These are phyloP conservation scores for Ambispora gerdemannii DNA, from an alignment of 192 early-diverging fungal genomes.

Conservation along the genomic window DNA sequence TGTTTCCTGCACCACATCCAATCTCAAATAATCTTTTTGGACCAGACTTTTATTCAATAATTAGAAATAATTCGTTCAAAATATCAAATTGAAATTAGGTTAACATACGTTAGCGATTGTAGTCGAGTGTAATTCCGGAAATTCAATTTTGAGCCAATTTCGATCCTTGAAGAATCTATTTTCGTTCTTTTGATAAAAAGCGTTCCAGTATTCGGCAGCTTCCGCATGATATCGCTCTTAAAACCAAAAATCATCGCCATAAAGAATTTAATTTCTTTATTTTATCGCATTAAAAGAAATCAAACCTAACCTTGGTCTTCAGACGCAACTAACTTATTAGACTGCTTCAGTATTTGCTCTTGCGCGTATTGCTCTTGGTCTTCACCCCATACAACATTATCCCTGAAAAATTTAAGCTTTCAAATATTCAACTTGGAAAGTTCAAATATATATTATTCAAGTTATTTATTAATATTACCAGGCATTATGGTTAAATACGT, in stretches of 20 bases:
- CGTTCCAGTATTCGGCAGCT: constrained; percentile 67
- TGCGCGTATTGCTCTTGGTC: constrained; percentile 79
- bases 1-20: constrained; percentile 97
- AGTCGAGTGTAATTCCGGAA: constrained; percentile 76
- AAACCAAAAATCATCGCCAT: background rate
- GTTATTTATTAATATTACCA: constrained; percentile 59
- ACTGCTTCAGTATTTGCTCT: constrained; percentile 72
- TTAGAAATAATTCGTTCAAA: background rate
- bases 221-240: constrained; percentile 46
- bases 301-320: constrained; percentile 48
- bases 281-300: background rate
- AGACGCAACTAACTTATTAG: constrained; percentile 61
- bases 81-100: background rate
- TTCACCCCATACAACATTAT: constrained; percentile 87
- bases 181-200: constrained; percentile 79
- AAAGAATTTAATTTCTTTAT: background rate
- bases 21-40: constrained; percentile 78
- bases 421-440: background rate
- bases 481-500: constrained; percentile 89
- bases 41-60: constrained; percentile 39
- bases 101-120: constrained; percentile 44
- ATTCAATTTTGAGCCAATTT: constrained; percentile 93
- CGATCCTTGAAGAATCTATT: constrained; percentile 96
- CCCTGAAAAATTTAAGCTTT: constrained; percentile 52
- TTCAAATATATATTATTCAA: background rate